Evolutionary conservation across 305 asterid species (phyloP), one percentile per base, ranked within the genome.

Genomic region (Ilex paraguariensis): DNA sequence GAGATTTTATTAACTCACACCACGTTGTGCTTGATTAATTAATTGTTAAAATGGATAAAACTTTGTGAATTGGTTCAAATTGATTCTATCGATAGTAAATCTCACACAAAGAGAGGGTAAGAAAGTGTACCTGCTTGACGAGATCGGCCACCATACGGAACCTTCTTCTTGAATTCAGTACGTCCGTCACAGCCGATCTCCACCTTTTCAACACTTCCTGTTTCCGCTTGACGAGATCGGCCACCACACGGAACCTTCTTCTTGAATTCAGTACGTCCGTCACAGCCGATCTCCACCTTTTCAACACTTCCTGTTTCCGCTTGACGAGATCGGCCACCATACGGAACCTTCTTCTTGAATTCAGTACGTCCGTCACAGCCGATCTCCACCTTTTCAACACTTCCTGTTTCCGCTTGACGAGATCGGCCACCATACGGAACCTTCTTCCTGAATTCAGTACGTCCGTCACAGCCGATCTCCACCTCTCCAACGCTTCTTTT

Each of bases 141-240:
- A 88, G 96, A 79, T 88, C 90, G 15, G 96, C 96, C 48, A 88
- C 92, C 95, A 86, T 86, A 0, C 96, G 82, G 60, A 88, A 88
- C 60, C 96, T 78, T 66, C 96, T 83, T 45, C 88, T 87, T 9
- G 92, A 95, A 67, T 88, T 88, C 62, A 86, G 86, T 69, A 86
- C 96, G 60, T 86, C 79, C 87, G 92, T 81, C 7, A 88, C 96
- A 0, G 96, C 90, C 0, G 87, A 79, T 73, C 95, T 58, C 96
- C 96, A 88, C 81, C 85, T 74, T 72, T 5, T 62, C 54, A 84
- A 48, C 10, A 88, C 87, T 59, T 84, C 95, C 60, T 84, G n/a
- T n/a, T n/a, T n/a, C n/a, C 82, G 85, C 71, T 84, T 82, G 58
- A 88, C 95, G 48, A 88, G 96, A 79, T 88, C 90, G 15, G 96